These are phyloP conservation scores for Cymbopogon citratus DNA, from an alignment of 176 grass and related monocot species.

Conservation along the genomic window DNA sequence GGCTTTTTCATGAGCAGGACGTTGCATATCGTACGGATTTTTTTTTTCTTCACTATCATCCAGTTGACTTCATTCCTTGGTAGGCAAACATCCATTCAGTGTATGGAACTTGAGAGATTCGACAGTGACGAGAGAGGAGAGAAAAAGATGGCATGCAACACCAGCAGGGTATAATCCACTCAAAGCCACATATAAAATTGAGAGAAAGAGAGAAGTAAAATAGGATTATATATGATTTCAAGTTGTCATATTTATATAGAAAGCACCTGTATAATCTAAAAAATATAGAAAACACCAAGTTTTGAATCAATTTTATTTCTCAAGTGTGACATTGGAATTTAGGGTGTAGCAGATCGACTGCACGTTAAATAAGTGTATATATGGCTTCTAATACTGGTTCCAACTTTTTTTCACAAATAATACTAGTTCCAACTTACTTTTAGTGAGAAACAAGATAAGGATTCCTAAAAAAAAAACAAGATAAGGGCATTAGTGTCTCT, in stretches of 20 bases:
- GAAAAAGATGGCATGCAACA: neutral
- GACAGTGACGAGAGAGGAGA: slow-evolving; percentile 18
- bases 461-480: too few relatives aligned
- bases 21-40: neutral
- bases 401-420: too few relatives aligned
- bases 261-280: too few relatives aligned
- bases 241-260: neutral
- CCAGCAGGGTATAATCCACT: neutral
- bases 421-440: neutral
- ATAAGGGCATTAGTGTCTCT: neutral
- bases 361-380: neutral
- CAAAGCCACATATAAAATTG: neutral
- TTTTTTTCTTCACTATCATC: neutral
- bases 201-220: neutral
- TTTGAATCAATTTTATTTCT: neutral
- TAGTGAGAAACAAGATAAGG: neutral
- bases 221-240: neutral
- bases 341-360: neutral
- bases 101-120: neutral
- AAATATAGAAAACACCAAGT: neutral
- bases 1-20: neutral
- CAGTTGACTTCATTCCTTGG: slow-evolving; percentile 15
- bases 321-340: neutral
- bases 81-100: slow-evolving; percentile 32
- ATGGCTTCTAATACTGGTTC: neutral